Evolutionary conservation across 139 green algal genomes (phyloP), one percentile per base, ranked within the genome.

Genomic region (Chara braunii): DNA sequence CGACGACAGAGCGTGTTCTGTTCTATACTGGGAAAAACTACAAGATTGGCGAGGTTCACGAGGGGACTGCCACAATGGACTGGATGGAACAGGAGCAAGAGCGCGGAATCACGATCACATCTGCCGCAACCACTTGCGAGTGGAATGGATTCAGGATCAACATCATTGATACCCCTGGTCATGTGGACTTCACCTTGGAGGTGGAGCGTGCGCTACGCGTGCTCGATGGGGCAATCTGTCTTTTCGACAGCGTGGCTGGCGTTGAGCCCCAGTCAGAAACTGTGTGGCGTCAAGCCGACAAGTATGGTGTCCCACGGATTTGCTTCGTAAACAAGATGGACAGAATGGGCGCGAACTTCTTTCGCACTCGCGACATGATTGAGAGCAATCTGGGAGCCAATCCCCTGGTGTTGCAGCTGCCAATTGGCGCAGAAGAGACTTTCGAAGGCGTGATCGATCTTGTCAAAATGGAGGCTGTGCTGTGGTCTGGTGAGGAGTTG

Each of bases 301-400:
- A 96, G 82, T 99, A 98, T 82, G 85, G 75, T 30, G 79, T 96
- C 44, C 90, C 90, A 1, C 86, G 94, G 58, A 90, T 99, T 78
- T 96, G 88, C 81, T 99, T 97, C 63, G 89, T 99, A 14, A 99
- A 99, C 88, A 99, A 99, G 86, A 99, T 99, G 94, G 94, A 99
- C 83, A 83, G 94, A 42, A 87, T 96, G 84, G 94, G 94, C 23
- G 94, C 94, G 62, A 89, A 99, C 86, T 99, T 96, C 80, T 93
- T 85, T 81, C 45, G 68, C 29, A 78, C 70, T 6, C 11, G 50
- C n/a, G 79, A 86, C 72, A 94, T 92, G 87, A 85, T 94, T 37
- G 50, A 84, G n/a, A 72, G 37, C 60, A 93, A 88, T 53, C 83
- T 99, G 70, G 94, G 88, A 26, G 89, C 92, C 44, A 92, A 84